Base-by-base conservation (phyloP, 2,329 filamentous ascomycete species). In the Monosporascus sp. region DNA sequence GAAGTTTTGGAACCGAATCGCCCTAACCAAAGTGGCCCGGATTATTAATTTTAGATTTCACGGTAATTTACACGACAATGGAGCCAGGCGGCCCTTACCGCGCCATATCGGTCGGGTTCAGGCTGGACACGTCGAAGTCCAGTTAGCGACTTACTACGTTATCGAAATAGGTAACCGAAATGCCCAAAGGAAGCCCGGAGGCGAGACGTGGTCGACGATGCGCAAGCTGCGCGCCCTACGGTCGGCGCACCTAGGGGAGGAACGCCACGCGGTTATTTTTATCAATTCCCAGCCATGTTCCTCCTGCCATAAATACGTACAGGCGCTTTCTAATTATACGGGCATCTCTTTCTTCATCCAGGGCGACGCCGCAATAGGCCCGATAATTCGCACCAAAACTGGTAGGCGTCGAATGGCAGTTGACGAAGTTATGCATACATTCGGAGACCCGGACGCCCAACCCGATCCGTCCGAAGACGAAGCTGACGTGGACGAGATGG, bases 111-210 rank as follows among this genome's bases (percentile, higher is more conserved):
- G 63, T 0, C 55, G 63, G 2, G 61, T 59, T 0, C 60, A 62
- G 36, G 61, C 64, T 0, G 60, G 62, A 5, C 64, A 66, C 11
- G 60, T 63, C 0, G 64, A 66, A 24, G 56, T 65, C 2, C 41
- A 63, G 2, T 50, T 65, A 0, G 58, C 58, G 2, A 50, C 48
- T 0, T 60, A 53, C 57, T 62, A 59, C 49, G 56, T 51, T 4
- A 14, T 57, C 2, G 48, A 51, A 22, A 24, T 53, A 41, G 42
- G 47, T 37, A 22, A 44, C n/a, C n/a, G 31, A 5, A 1, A 37
- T 14, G 39, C 41, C 20, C n/a, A 14, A 11, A 47, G 50, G 15
- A n/a, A 36, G 22, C 5, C 18, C 6, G 51, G 48, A 4, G 49
- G 41, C 7, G 17, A 48, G 2, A 24, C 59, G 4, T 50, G 58